These are phyloP conservation scores for Termitomyces sp. DNA, from an alignment of 768 basidiomycete genomes.

Conservation along the genomic window DNA sequence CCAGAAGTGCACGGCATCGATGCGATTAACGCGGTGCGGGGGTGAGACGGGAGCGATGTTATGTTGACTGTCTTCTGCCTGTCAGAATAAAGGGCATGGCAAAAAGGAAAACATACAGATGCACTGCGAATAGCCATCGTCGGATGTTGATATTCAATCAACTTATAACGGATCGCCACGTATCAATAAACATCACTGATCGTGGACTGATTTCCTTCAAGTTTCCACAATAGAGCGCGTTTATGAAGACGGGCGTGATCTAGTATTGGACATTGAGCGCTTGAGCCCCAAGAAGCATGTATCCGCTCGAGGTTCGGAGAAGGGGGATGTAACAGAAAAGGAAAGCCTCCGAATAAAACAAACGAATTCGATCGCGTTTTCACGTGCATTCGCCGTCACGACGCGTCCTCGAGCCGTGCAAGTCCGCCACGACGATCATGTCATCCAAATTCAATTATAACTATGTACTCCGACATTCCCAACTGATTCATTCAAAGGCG, in stretches of 20 bases:
- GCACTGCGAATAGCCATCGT: no score
- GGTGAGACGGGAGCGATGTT: not conserved
- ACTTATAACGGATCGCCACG: not conserved
- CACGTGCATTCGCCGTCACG: not conserved
- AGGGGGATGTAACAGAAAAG: not conserved
- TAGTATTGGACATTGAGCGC: not conserved
- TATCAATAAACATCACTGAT: not conserved
- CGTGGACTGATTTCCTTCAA: not conserved
- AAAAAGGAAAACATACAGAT: not conserved
- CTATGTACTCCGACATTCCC: no score
- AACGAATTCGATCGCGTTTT: not conserved
- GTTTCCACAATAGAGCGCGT: not conserved
- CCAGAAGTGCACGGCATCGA: not conserved
- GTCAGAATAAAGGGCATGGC: not conserved
- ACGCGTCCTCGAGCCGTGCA: not conserved
- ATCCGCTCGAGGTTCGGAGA: not conserved
- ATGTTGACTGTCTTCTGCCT: not conserved
- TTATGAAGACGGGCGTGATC: not conserved
- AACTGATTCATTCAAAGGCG: not conserved
- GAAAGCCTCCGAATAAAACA: not conserved
- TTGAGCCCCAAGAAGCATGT: no score
- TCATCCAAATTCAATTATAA: no score
- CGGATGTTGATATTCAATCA: no score
- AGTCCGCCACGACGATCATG: not conserved
- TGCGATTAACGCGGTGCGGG: not conserved